These are phyloP conservation scores for Starmera caribaea DNA, from an alignment of 805 yeast genomes.

Conservation along the genomic window DNA sequence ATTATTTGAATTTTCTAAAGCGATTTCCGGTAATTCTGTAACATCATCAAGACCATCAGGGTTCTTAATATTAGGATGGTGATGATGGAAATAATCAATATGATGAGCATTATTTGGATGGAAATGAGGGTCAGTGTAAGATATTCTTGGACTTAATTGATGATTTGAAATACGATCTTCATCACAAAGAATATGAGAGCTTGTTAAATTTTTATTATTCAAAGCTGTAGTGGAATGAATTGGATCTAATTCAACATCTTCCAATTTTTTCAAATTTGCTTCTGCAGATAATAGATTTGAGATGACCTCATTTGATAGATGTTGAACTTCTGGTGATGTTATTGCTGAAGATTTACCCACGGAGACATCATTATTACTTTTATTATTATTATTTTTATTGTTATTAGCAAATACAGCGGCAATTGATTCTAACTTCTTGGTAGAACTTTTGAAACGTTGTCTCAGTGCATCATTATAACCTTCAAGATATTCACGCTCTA, in stretches of 20 bases:
- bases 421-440: conserved; percentile 10
- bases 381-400: background rate
- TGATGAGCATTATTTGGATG: conserved; percentile 9
- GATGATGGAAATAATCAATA: background rate
- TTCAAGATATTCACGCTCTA: conserved; percentile 52
- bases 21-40: background rate
- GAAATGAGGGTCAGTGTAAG: conserved; percentile 1
- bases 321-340: conserved; percentile 1
- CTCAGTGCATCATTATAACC: conserved; percentile 67
- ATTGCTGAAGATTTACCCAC: background rate
- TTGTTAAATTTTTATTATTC: background rate
- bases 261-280: conserved; percentile 13
- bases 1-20: conserved; percentile 4
- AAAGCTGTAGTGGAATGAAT: background rate
- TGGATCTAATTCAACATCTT: conserved; percentile 14
- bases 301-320: conserved; percentile 10
- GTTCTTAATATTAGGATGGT: conserved; percentile 1
- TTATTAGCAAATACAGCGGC: background rate
- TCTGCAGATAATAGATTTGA: conserved; percentile 17
- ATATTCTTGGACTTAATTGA: conserved; percentile 2
- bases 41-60: background rate
- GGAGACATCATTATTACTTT: background rate
- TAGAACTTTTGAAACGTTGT: conserved; percentile 28
- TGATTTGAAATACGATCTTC: conserved; percentile 1
- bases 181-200: background rate